Evolutionary conservation across 2,329 filamentous ascomycete species (phyloP).

Genomic region (Paraphoma chrysanthemicola): DNA sequence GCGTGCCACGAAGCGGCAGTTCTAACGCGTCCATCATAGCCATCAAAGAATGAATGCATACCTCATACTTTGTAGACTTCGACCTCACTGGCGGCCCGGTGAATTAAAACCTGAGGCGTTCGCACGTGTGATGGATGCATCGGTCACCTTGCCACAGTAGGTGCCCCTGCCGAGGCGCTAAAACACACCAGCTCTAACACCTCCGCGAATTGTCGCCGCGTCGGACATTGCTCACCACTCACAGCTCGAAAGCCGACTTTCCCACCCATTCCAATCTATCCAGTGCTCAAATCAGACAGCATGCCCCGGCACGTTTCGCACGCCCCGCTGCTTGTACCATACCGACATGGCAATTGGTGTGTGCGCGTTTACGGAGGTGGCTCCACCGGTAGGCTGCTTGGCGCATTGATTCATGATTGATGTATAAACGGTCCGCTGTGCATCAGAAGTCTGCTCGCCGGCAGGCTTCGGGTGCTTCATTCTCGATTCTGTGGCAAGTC

Average conservation of each 20-base stretch:
- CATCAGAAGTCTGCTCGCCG: not conserved
- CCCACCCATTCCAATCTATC: slow-evolving; percentile 30
- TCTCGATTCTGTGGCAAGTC: not conserved
- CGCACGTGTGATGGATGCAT: slow-evolving; percentile 23
- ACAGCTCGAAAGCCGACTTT: slow-evolving; percentile 25
- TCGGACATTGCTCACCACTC: slow-evolving; percentile 31
- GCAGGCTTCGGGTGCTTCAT: not conserved
- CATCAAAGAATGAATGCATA: not conserved
- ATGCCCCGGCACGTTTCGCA: slow-evolving; percentile 23
- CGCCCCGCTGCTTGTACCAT: slow-evolving; percentile 9
- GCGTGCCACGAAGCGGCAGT: too few species aligned
- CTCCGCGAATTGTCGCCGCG: slow-evolving; percentile 14
- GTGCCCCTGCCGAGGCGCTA: slow-evolving; percentile 27
- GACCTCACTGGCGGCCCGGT: not conserved
- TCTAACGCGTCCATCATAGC: too few species aligned
- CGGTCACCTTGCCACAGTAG: slow-evolving; percentile 24
- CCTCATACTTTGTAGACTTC: not conserved
- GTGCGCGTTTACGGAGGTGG: slow-evolving; percentile 3
- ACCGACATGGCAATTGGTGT: not conserved
- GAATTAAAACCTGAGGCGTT: slow-evolving; percentile 16
- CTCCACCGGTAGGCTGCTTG: not conserved
- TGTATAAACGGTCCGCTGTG: slow-evolving; percentile 1
- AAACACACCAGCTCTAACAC: slow-evolving; percentile 1
- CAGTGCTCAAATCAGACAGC: slow-evolving; percentile 33
- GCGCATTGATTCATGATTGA: not conserved